Base-by-base conservation (phyloP, 2,329 filamentous ascomycete species). In the Fusarium praegraminearum region DNA sequence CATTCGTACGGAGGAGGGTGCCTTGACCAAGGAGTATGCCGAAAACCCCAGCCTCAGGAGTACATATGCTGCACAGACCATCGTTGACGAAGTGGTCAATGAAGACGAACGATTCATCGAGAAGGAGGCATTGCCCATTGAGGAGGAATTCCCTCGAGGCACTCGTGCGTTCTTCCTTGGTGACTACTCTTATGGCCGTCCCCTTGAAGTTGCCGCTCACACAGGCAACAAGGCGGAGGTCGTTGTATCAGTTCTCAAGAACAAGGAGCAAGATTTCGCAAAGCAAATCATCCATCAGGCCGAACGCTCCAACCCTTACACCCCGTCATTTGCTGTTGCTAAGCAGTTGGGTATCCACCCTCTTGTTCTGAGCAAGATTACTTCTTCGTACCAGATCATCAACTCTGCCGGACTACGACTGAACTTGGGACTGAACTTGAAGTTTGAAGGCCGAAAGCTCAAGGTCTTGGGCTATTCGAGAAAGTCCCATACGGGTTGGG, bases 381-480 rank as follows among this genome's bases (percentile, higher is more conserved):
- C 96, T 0, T 97, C 96, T 3, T 94, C 95, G 0, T 98, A 97
- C 79, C 92, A 91, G 57, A 92, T 99, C 60, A 89, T 89, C 59
- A 87, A 82, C 20, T 89, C 95, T 6, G 93, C 93, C 60, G 93
- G 92, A 26, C 84, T 94, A 62, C 92, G 93, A 73, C 86, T 97
- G 67, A 99, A 99, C 75, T 83, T 99, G 26, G 96, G 96, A 1
- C 85, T 99, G 65, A 99, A 99, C 76, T 86, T 99, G 71, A 99
- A 99, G 79, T 99, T 99, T 64, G 96, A 99, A 78, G 93, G 89
- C 4, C 95, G 93, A 81, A 97, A 98, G 80, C 87, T 94, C 73
- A 99, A 99, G 82, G 96, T 99, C 9, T 83, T 99, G 33, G 96
- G 96, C 1, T 99, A 98, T 80, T 97, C 95, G 26, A 91, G 94